These are phyloP conservation scores for Mycena venus DNA, from an alignment of 768 basidiomycete genomes.

Conservation along the genomic window DNA sequence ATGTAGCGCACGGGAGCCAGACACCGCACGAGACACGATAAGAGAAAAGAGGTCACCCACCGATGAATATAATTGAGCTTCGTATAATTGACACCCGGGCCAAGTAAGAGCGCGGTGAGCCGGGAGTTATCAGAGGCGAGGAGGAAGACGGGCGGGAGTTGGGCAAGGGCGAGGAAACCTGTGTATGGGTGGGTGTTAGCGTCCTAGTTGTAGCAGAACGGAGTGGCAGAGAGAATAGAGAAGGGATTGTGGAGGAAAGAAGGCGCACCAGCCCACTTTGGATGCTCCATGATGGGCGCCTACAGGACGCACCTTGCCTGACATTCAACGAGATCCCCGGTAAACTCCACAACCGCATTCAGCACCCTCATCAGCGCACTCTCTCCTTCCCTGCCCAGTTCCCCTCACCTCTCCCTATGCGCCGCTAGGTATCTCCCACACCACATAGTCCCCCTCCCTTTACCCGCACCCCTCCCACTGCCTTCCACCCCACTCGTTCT, in stretches of 20 bases:
- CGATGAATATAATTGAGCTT: slow-evolving; percentile 63
- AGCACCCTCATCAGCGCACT: background rate
- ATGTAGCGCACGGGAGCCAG: no score
- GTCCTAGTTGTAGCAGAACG: background rate
- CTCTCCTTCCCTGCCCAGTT: slow-evolving; percentile 23
- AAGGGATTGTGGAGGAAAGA: no score
- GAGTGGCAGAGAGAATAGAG: no score
- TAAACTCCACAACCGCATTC: slow-evolving; percentile 1
- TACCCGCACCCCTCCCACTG: no score
- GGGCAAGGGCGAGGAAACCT: slow-evolving; percentile 58
- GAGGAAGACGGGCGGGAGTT: slow-evolving; percentile 60
- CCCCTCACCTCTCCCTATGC: background rate
- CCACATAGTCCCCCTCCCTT: no score
- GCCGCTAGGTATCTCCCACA: slow-evolving; percentile 9
- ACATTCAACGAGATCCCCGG: slow-evolving; percentile 66
- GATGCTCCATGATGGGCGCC: slow-evolving; percentile 72
- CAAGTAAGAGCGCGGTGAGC: slow-evolving; percentile 65
- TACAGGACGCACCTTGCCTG: slow-evolving; percentile 73
- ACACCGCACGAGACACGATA: no score
- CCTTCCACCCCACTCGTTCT: no score
- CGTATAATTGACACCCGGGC: slow-evolving; percentile 76
- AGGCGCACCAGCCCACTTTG: slow-evolving; percentile 74
- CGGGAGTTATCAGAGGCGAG: slow-evolving; percentile 67
- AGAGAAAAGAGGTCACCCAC: background rate
- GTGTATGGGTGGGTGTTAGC: slow-evolving; percentile 44